Evolutionary conservation across 495 filamentous ascomycete genomes (phyloP).

Genomic region (Aspergillus homomorphus): DNA sequence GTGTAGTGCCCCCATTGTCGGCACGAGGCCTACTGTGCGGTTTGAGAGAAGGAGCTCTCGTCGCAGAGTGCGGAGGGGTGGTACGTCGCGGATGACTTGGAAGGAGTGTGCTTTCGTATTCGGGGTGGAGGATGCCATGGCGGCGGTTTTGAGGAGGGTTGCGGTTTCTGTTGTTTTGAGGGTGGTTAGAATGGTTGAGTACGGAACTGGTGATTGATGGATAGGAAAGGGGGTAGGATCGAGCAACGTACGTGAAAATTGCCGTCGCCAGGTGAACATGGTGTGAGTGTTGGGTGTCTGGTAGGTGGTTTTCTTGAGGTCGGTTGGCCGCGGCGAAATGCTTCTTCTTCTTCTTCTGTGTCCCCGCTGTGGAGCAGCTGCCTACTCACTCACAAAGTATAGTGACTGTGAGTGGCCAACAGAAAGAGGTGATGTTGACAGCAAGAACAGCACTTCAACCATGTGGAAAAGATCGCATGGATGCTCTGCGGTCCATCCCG

Average conservation of each 20-base stretch:
- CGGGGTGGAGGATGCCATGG: constrained; percentile 23
- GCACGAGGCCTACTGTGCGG: constrained; percentile 80
- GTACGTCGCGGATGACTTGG: constrained; percentile 71
- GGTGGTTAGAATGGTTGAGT: constrained; percentile 15
- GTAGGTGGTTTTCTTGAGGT: constrained; percentile 6
- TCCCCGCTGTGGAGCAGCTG: constrained; percentile 8
- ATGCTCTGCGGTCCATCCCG: not conserved
- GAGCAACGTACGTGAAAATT: constrained; percentile 28
- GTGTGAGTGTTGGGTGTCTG: not conserved
- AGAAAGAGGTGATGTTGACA: constrained; percentile 1
- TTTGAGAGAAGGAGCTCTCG: constrained; percentile 62
- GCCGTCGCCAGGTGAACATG: constrained; percentile 17
- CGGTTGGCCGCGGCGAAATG: constrained; percentile 8
- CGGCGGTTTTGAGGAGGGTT: constrained; percentile 26
- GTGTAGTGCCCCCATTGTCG: constrained; percentile 96
- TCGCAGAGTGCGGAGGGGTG: constrained; percentile 68
- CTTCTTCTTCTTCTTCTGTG: not conserved
- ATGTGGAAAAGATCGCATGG: not conserved
- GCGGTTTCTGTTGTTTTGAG: constrained; percentile 24
- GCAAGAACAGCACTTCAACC: not conserved
- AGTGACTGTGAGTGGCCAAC: not conserved
- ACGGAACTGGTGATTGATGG: not conserved
- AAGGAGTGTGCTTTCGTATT: constrained; percentile 41
- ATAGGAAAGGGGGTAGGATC: constrained; percentile 6
- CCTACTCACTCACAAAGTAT: not conserved